phyloP scores from a whole-genome alignment of 192 early-diverging fungal genomes.

The Coemansia sp. region DNA sequence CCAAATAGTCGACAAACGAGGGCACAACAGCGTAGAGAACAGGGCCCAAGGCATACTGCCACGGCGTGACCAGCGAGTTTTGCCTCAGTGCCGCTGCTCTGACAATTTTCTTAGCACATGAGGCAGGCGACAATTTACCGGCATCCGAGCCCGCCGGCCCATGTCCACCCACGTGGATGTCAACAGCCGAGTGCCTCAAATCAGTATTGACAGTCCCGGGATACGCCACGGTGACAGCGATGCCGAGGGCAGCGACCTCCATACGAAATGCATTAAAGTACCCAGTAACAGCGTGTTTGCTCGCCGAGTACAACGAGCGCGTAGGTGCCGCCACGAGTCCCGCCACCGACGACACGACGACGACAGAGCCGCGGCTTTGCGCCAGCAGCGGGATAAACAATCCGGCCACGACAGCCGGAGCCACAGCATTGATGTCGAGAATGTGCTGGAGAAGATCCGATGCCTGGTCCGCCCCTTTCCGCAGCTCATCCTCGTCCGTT shows the following conservation, averaged over 20 bases:
- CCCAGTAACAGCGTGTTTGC: constrained; percentile 80
- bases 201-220: constrained; percentile 80
- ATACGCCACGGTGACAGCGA: constrained; percentile 67
- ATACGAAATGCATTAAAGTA: constrained; percentile 83
- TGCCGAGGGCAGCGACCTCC: constrained; percentile 63
- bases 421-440: constrained; percentile 62
- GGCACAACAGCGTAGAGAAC: constrained; percentile 61
- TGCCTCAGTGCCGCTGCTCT: constrained; percentile 51
- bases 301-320: constrained; percentile 73
- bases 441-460: constrained; percentile 50
- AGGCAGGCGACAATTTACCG: constrained; percentile 63
- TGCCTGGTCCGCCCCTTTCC: constrained; percentile 23
- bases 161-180: constrained; percentile 24
- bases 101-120: constrained; percentile 69
- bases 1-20: constrained; percentile 63
- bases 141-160: constrained; percentile 44
- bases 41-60: constrained; percentile 57
- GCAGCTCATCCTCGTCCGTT: not conserved
- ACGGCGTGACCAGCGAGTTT: constrained; percentile 66
- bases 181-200: constrained; percentile 67
- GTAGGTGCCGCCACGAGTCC: constrained; percentile 75
- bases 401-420: constrained; percentile 58
- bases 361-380: constrained; percentile 49
- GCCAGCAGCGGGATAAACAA: constrained; percentile 61
- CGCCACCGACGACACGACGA: constrained; percentile 77